Percentiles rank a stretch among this genome's conserved stretches.
Evolutionary conservation across 805 yeast genomes (phyloP).

Genomic region (Diddensiella santjacobensis): DNA sequence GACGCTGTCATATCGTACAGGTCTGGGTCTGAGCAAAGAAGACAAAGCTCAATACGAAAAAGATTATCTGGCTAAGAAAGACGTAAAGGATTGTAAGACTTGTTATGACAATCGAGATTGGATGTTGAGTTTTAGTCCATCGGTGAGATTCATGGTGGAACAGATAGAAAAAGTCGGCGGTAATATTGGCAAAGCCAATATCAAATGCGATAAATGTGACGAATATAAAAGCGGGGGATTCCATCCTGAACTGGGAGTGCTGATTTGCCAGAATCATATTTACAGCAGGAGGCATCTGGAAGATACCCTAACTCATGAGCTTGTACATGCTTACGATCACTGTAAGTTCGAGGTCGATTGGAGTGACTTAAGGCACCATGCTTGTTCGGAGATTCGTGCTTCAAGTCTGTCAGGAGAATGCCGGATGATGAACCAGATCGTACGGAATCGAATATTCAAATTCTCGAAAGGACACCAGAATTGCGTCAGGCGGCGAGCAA

Average conservation of each 20-base stretch:
- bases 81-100: conserved; percentile 53
- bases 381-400: conserved; percentile 95
- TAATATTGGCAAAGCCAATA: conserved; percentile 46
- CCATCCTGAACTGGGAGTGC: conserved; percentile 82
- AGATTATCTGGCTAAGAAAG: conserved; percentile 45
- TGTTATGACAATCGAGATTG: conserved; percentile 79
- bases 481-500: conserved; percentile 87
- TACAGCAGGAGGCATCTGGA: conserved; percentile 75
- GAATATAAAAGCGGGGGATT: conserved; percentile 88
- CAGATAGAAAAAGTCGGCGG: conserved; percentile 70
- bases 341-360: conserved; percentile 85
- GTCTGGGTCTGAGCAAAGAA: conserved; percentile 55
- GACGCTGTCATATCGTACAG: conserved; percentile 65
- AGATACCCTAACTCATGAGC: conserved; percentile 88
- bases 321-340: conserved; percentile 90
- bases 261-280: conserved; percentile 81
- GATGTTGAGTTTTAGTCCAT: conserved; percentile 70
- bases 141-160: conserved; percentile 80
- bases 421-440: conserved; percentile 79
- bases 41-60: conserved; percentile 54
- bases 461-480: conserved; percentile 82
- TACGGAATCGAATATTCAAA: conserved; percentile 47
- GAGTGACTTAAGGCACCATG: conserved; percentile 83
- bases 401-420: conserved; percentile 93
- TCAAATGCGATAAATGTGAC: conserved; percentile 79